phyloP scores from a whole-genome alignment of 2,329 filamentous ascomycete genomes.

The Alternaria sp. region DNA sequence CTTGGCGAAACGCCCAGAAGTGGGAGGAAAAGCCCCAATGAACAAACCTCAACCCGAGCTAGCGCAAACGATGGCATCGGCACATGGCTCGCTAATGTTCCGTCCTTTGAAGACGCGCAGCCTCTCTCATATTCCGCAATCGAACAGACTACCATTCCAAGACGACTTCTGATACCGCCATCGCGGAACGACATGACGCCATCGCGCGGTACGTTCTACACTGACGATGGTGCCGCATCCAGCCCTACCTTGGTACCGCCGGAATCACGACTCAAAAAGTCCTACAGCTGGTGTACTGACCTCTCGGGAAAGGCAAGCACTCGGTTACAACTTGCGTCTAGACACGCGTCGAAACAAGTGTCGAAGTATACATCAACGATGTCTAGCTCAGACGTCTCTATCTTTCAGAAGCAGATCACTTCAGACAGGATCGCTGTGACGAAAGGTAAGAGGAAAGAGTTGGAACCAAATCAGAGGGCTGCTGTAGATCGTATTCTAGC shows the following conservation, averaged over 20 bases:
- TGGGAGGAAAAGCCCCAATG: constrained; percentile 25
- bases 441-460: constrained; percentile 35
- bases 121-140: constrained; percentile 27
- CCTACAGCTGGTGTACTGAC: constrained; percentile 36
- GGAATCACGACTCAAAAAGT: constrained; percentile 31
- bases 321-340: constrained; percentile 6
- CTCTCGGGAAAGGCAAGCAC: constrained; percentile 27
- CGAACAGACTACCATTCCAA: not conserved
- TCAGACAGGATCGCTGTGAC: constrained; percentile 43
- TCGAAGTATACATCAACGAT: constrained; percentile 32
- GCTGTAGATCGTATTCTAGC: constrained; percentile 42
- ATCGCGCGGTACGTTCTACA: constrained; percentile 43
- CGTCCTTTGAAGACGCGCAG: constrained; percentile 30
- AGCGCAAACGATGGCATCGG: constrained; percentile 34
- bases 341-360: constrained; percentile 16
- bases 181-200: constrained; percentile 22
- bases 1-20: constrained; percentile 35
- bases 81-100: constrained; percentile 42
- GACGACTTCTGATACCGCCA: constrained; percentile 19
- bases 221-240: constrained; percentile 38
- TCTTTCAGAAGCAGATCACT: constrained; percentile 38
- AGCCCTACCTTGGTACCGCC: constrained; percentile 29
- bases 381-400: constrained; percentile 37
- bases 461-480: constrained; percentile 34
- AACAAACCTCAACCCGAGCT: constrained; percentile 16